These are phyloP conservation scores for Cercospora berteroae DNA, from an alignment of 2,329 filamentous ascomycete species.

Conservation along the genomic window DNA sequence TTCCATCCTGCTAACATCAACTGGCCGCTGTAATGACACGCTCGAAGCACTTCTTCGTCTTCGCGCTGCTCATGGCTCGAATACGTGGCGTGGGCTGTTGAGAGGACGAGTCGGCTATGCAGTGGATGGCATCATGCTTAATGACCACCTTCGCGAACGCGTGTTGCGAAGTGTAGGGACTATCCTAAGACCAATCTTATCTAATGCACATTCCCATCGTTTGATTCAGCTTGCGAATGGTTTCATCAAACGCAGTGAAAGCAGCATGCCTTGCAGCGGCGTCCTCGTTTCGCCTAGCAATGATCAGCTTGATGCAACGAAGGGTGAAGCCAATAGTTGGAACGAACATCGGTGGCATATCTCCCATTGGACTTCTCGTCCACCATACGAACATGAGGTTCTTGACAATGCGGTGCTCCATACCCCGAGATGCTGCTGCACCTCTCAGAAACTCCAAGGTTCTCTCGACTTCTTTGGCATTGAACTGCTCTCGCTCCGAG, in stretches of 20 bases:
- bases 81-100: background rate
- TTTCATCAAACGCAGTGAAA: conserved; percentile 66
- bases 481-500: conserved; percentile 47
- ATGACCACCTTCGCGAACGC: background rate
- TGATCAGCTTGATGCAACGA: background rate
- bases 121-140: too few relatives aligned
- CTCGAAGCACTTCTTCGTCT: background rate
- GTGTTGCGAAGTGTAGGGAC: background rate
- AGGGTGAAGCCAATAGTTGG: background rate
- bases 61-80: background rate
- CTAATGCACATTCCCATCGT: conserved; percentile 63
- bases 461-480: conserved; percentile 56
- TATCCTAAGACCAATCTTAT: conserved; percentile 16
- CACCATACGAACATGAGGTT: conserved; percentile 54
- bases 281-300: conserved; percentile 11
- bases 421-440: conserved; percentile 60
- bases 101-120: background rate
- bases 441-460: conserved; percentile 69
- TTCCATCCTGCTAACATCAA: background rate
- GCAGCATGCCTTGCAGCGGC: conserved; percentile 33
- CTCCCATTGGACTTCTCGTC: conserved; percentile 1
- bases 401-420: conserved; percentile 71
- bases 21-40: background rate
- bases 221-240: conserved; percentile 70
- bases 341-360: conserved; percentile 4